These are phyloP conservation scores for Craspedostauros australis DNA, from an alignment of 108 stramenopile species.

Conservation along the genomic window DNA sequence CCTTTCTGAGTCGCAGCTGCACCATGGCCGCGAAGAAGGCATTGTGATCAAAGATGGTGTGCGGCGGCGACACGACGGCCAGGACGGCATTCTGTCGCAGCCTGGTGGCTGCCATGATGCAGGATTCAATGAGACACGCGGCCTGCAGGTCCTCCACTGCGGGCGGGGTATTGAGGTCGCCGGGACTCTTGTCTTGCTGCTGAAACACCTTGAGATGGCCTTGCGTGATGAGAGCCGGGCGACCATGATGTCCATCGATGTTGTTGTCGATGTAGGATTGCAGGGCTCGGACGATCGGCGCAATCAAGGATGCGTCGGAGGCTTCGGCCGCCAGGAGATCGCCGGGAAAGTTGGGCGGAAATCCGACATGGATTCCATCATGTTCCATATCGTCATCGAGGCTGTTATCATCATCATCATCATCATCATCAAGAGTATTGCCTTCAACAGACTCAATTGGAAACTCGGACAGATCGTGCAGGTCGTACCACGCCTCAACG, in stretches of 20 bases:
- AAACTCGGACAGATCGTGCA: constrained; percentile 27
- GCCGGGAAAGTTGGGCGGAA: too few relatives aligned
- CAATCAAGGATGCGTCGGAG: too few relatives aligned
- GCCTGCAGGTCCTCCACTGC: constrained; percentile 38
- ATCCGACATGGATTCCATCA: too few relatives aligned
- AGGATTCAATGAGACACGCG: constrained; percentile 39
- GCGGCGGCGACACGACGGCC: constrained; percentile 11
- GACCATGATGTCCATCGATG: too few relatives aligned
- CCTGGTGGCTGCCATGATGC: constrained; percentile 14
- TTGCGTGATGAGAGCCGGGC: neutral
- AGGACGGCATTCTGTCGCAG: constrained; percentile 2
- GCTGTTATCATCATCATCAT: too few relatives aligned
- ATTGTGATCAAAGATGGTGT: constrained; percentile 22
- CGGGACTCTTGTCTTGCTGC: neutral
- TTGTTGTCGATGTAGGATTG: too few relatives aligned
- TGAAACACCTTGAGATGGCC: constrained; percentile 3
- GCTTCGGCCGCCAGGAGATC: too few relatives aligned
- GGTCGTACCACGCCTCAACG: constrained; percentile 34
- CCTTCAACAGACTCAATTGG: too few relatives aligned
- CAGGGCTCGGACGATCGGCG: too few relatives aligned
- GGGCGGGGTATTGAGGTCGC: constrained; percentile 4
- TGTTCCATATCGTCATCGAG: too few relatives aligned
- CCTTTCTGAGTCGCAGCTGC: neutral
- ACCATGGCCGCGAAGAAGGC: constrained; percentile 5
- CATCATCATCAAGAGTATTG: neutral